Conservation (phyloP, 805 yeast species). For the Scheffersomyces coipomensis region DNA sequence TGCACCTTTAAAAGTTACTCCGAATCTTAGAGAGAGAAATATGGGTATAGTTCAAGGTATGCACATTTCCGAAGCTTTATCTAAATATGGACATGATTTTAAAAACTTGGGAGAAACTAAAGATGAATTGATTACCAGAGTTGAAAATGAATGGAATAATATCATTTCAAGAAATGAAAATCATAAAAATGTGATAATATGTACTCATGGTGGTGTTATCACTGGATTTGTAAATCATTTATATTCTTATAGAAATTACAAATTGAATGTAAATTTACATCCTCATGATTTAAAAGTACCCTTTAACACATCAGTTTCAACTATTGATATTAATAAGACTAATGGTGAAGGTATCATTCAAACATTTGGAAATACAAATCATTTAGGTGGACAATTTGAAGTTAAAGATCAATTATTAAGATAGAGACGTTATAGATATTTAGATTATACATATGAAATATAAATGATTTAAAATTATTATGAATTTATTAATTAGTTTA, state of each 20-base stretch:
- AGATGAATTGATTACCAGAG: conserved; percentile 45
- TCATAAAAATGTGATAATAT: conserved; percentile 52
- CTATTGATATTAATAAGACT: conserved; percentile 53
- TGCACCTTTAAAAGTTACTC: conserved; percentile 27
- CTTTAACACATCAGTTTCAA: conserved; percentile 71
- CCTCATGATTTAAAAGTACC: conserved; percentile 54
- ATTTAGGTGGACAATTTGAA: conserved; percentile 56
- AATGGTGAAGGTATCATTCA: conserved; percentile 43
- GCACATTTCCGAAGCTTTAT: conserved; percentile 65
- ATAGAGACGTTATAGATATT: background rate
- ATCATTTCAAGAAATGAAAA: conserved; percentile 37
- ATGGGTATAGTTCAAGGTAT: conserved; percentile 82
- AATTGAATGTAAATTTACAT: conserved; percentile 35
- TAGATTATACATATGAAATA: too few species aligned
- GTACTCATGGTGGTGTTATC: conserved; percentile 84
- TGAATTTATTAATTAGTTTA: too few species aligned
- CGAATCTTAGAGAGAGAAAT: conserved; percentile 61
- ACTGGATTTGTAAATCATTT: conserved; percentile 57
- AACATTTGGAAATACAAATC: conserved; percentile 65
- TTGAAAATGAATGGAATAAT: conserved; percentile 44
- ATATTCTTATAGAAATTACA: conserved; percentile 35
- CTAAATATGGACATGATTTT: conserved; percentile 54
- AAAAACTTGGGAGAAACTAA: conserved; percentile 66
- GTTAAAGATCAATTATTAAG: conserved; percentile 42
- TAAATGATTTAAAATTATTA: too few species aligned